Evolutionary conservation across 202 grass and related monocot species (phyloP).

Genomic region (Eragrostis tef): DNA sequence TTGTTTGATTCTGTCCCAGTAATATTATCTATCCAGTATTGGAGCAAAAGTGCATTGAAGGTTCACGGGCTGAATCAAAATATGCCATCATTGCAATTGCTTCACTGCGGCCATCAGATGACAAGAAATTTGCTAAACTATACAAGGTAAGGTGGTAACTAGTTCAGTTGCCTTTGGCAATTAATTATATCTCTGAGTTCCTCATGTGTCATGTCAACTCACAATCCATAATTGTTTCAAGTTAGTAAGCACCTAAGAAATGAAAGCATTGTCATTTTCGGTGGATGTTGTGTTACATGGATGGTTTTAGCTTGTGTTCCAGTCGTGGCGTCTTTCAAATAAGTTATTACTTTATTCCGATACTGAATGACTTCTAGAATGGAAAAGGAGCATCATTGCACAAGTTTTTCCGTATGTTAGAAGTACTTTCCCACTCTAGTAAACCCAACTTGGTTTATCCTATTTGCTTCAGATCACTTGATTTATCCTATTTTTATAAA

Average conservation of each 20-base stretch:
- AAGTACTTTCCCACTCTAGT: slow-evolving; percentile 5
- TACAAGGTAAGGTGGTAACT: slow-evolving; percentile 60
- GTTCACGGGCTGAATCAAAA: slow-evolving; percentile 85
- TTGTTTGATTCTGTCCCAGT: slow-evolving; percentile 34
- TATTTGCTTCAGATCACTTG: background rate
- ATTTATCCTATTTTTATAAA: too few species aligned
- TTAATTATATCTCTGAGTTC: background rate
- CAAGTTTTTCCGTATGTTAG: slow-evolving; percentile 6
- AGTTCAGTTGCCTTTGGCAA: slow-evolving; percentile 2
- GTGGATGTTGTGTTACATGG: slow-evolving; percentile 22
- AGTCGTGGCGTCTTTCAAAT: slow-evolving; percentile 21
- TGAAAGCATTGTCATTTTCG: background rate
- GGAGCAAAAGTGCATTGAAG: slow-evolving; percentile 87
- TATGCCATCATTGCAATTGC: slow-evolving; percentile 71
- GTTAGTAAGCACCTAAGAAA: slow-evolving; percentile 20
- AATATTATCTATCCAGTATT: slow-evolving; percentile 74
- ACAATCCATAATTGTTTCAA: slow-evolving; percentile 21
- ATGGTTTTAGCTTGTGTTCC: background rate
- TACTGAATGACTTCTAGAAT: background rate
- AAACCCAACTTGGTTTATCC: slow-evolving; percentile 14
- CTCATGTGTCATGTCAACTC: background rate
- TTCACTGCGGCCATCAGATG: slow-evolving; percentile 59
- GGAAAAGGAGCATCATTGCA: background rate
- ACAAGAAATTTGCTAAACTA: slow-evolving; percentile 64
- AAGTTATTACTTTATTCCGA: slow-evolving; percentile 13